Evolutionary conservation across 768 basidiomycete genomes (phyloP), one percentile per base, ranked within the genome.

Genomic region (Leucocoprinus sp.): DNA sequence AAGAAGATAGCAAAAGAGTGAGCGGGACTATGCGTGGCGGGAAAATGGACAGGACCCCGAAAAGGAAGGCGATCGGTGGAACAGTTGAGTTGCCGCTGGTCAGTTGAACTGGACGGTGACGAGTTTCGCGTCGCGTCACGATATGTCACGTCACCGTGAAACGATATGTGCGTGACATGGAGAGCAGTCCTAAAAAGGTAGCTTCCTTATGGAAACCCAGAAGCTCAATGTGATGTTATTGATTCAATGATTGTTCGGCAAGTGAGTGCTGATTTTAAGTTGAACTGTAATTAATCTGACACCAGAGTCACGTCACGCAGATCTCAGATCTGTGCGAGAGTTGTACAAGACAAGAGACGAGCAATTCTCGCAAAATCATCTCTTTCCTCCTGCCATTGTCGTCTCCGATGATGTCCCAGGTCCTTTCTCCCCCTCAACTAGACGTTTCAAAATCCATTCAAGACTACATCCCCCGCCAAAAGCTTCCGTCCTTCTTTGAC

Each of bases 221-320:
- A 63, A 55, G 54, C 48, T 55, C 52, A 52, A 56, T 55, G 54
- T 55, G 51, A 54, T 59, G 52, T 57, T 61, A 49, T 51, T 54
- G 57, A 55, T 54, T 62, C 60, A 49, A 48, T 53, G 57, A 55
- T 55, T 62, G 53, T 61, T 62, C 60, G 61, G 59, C 37, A 60
- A 27, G 51, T 49, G 51, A 37, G 48, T 31, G 43, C 26, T 31
- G 39, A 46, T 46, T 53, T 46, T 49, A 39, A 49, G 39, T 45
- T 23, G 36, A 31, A 14, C 50, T 52, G 53, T 46, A 56, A 56
- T 54, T 56, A 54, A 54, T 55, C 45, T 50, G 37, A 48, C 46
- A 48, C 39, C 39, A 36, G 40, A 33, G 62, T 63, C 60, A 60
- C 63, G 64, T 65, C 60, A 63, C 58, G 53, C 48, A 38, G 52